Base-by-base conservation (phyloP, 352 stramenopile genomes). In the Phytophthora brassicae region DNA sequence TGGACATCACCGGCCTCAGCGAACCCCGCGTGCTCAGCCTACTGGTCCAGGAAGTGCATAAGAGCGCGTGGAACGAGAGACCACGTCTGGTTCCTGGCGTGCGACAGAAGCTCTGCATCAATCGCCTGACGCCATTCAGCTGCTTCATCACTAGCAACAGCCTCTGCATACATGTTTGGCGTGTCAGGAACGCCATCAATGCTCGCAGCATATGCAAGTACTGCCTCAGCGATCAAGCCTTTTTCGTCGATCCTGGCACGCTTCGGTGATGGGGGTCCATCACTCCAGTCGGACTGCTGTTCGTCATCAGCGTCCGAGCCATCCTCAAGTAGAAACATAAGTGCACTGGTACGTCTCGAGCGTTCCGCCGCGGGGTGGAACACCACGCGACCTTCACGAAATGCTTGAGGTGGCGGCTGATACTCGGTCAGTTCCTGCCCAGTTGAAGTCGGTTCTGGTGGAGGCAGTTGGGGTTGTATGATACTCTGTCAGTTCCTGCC, bases 1-100 rank as follows among this genome's bases (percentile, higher is more conserved):
- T 99, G 14, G 98, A 99, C 73, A 99, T 99, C 46, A 99, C 97
- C 53, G 98, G 98, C 6, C 98, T 97, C 1, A 99, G 94, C 51
- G 96, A 99, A 23, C 97, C 98, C 8, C 88, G 96, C 29, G 99
- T 99, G 97, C 86, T 98, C 17, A 92, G 94, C 0, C 73, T 97
- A 22, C 56, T 88, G 28, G 90, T 92, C 26, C 87, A 97, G 36
- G 92, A 98, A 60, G 97, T 99, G 51, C 97, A 99, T 66, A 95
- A 99, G 78, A 99, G 95, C 56, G 96, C 95, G n/a, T n/a, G n/a
- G n/a, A n/a, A n/a, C n/a, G n/a, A n/a, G n/a, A n/a, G n/a, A n/a
- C n/a, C n/a, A n/a, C n/a, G n/a, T n/a, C n/a, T n/a, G n/a, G n/a
- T n/a, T n/a, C n/a, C n/a, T n/a, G n/a, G n/a, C n/a, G n/a, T n/a